phyloP scores from a whole-genome alignment of 2,329 filamentous ascomycete genomes.

The Scolecobasidium constrictum region DNA sequence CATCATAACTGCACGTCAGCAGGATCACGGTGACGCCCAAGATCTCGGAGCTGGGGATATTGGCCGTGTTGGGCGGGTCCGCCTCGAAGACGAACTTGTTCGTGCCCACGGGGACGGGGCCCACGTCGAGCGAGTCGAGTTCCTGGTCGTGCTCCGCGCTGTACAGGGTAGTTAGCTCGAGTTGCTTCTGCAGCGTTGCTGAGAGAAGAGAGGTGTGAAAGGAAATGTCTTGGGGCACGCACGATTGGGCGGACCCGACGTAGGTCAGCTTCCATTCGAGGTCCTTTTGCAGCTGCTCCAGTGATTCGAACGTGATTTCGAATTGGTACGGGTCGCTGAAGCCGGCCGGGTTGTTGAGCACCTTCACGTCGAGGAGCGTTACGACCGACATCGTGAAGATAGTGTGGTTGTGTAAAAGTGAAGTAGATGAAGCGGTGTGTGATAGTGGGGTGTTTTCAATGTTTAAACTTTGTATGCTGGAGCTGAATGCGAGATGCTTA shows the following conservation, averaged over 20 bases:
- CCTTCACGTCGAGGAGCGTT: slow-evolving; percentile 87
- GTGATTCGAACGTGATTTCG: slow-evolving; percentile 97
- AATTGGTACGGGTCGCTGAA: slow-evolving; percentile 93
- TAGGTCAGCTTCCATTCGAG: slow-evolving; percentile 99
- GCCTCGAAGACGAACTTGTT: slow-evolving; percentile 99
- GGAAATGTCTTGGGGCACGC: slow-evolving; percentile 29
- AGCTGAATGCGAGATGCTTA: no score
- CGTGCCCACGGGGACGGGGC: slow-evolving; percentile 91
- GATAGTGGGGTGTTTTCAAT: not conserved
- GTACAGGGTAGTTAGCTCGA: slow-evolving; percentile 60
- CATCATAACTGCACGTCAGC: slow-evolving; percentile 91
- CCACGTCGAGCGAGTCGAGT: slow-evolving; percentile 91
- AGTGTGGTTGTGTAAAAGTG: not conserved
- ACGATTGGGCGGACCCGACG: slow-evolving; percentile 96
- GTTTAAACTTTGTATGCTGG: no score
- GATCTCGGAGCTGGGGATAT: slow-evolving; percentile 90
- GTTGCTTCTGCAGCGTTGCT: not conserved
- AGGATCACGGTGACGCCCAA: slow-evolving; percentile 95
- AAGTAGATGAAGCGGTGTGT: not conserved
- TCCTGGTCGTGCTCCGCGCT: slow-evolving; percentile 97
- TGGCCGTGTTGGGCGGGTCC: slow-evolving; percentile 77
- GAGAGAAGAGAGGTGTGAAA: slow-evolving; percentile 9
- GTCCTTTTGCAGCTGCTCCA: slow-evolving; percentile 91
- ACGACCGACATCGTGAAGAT: slow-evolving; percentile 78
- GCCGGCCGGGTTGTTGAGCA: slow-evolving; percentile 92